phyloP scores from a whole-genome alignment of 2,329 filamentous ascomycete species.

The Colletotrichum magnum region DNA sequence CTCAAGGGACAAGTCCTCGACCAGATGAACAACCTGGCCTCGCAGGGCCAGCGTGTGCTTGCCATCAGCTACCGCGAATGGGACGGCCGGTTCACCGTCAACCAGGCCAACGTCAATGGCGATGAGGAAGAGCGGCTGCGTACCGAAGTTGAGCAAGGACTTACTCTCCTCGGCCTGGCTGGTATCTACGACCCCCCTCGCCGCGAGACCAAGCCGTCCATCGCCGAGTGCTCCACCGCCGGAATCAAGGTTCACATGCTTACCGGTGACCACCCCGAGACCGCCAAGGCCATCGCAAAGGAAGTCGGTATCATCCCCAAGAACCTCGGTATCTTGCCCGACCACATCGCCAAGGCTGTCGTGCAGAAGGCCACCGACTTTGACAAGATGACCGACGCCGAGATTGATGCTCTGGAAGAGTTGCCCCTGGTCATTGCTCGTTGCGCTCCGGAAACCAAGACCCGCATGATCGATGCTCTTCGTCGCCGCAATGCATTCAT shows the following conservation, averaged over 20 bases:
- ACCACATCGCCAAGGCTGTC: slow-evolving; percentile 75
- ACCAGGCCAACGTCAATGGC: slow-evolving; percentile 48
- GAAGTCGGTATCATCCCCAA: slow-evolving; percentile 83
- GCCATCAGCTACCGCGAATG: slow-evolving; percentile 77
- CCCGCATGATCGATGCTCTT: slow-evolving; percentile 90
- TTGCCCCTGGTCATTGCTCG: slow-evolving; percentile 87
- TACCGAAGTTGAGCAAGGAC: slow-evolving; percentile 73
- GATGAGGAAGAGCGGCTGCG: slow-evolving; percentile 61
- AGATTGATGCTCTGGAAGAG: slow-evolving; percentile 82
- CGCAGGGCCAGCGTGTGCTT: slow-evolving; percentile 79
- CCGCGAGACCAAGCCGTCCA: slow-evolving; percentile 81
- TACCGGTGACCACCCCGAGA: slow-evolving; percentile 85
- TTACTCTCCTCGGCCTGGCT: slow-evolving; percentile 84
- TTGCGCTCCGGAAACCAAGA: slow-evolving; percentile 88
- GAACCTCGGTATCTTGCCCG: slow-evolving; percentile 71
- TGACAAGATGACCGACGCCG: slow-evolving; percentile 80
- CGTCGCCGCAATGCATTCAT: slow-evolving; percentile 82
- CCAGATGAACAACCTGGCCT: slow-evolving; percentile 72
- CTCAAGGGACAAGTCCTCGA: slow-evolving; percentile 64
- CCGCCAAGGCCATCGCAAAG: slow-evolving; percentile 82
- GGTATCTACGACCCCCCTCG: slow-evolving; percentile 91
- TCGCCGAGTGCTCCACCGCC: slow-evolving; percentile 78
- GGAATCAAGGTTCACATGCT: slow-evolving; percentile 88
- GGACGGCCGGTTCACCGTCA: slow-evolving; percentile 62
- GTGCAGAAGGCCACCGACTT: slow-evolving; percentile 85